Percentiles rank a stretch among this genome's conserved stretches.
Evolutionary conservation across 2,329 filamentous ascomycete genomes (phyloP).

Genomic region (Alternaria sp.): DNA sequence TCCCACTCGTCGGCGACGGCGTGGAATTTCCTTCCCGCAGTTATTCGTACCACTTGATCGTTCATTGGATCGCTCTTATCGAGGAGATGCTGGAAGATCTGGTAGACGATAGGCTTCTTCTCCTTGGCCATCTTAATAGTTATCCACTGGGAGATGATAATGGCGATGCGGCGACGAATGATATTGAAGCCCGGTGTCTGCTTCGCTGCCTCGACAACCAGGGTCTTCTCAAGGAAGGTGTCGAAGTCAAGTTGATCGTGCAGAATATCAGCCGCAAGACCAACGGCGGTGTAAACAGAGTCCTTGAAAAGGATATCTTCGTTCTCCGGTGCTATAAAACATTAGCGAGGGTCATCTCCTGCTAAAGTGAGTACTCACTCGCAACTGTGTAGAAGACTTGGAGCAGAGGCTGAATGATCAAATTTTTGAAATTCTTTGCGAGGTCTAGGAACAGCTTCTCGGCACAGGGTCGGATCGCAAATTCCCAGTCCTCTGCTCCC

Average conservation of each 20-base stretch:
- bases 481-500: slow-evolving; percentile 82
- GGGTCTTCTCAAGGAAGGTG: slow-evolving; percentile 72
- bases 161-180: slow-evolving; percentile 83
- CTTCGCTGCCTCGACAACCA: slow-evolving; percentile 80
- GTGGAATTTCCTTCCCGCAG: slow-evolving; percentile 83
- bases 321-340: slow-evolving; percentile 58
- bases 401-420: slow-evolving; percentile 79
- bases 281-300: slow-evolving; percentile 92
- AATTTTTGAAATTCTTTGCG: slow-evolving; percentile 83
- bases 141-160: slow-evolving; percentile 89
- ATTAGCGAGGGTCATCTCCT: slow-evolving; percentile 20
- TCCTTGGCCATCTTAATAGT: slow-evolving; percentile 73
- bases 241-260: slow-evolving; percentile 82
- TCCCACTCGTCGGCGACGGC: slow-evolving; percentile 83
- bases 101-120: slow-evolving; percentile 77
- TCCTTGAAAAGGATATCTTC: slow-evolving; percentile 85
- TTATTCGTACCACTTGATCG: slow-evolving; percentile 90
- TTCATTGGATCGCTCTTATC: slow-evolving; percentile 79
- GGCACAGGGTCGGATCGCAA: slow-evolving; percentile 87
- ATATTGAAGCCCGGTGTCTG: slow-evolving; percentile 74
- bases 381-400: slow-evolving; percentile 82
- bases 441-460: slow-evolving; percentile 94
- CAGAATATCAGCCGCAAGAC: slow-evolving; percentile 79
- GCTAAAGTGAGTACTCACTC: slow-evolving; percentile 53
- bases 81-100: slow-evolving; percentile 87